Evolutionary conservation across 2,329 filamentous ascomycete species (phyloP).

Genomic region (Trichoderma cornu-damae): DNA sequence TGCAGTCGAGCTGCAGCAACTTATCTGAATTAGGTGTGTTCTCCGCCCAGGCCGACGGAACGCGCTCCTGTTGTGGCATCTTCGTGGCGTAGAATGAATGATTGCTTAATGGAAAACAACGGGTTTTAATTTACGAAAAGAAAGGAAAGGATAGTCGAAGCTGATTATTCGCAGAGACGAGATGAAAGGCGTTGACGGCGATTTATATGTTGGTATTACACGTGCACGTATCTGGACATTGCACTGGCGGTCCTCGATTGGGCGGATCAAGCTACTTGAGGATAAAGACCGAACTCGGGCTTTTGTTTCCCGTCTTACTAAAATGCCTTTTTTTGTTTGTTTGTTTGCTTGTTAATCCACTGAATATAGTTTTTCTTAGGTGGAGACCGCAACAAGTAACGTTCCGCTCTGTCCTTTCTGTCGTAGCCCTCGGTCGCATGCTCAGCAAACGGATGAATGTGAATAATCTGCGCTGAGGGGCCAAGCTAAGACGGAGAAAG

Average conservation of each 20-base stretch:
- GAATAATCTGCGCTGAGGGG: constrained; percentile 9
- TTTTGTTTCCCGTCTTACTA: neutral
- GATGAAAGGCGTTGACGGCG: neutral
- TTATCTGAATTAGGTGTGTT: constrained; percentile 23
- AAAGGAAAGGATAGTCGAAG: neutral
- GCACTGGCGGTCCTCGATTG: neutral
- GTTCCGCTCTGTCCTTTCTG: neutral
- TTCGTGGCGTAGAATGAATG: neutral
- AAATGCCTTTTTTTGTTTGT: neutral
- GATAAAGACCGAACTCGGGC: neutral
- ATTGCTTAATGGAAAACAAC: neutral
- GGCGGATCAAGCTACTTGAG: neutral
- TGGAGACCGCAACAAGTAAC: neutral
- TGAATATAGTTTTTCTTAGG: neutral
- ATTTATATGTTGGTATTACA: constrained; percentile 8
- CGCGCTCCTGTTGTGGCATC: constrained; percentile 30
- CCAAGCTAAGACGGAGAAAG: constrained; percentile 8
- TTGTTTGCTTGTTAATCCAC: too few species aligned
- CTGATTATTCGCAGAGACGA: neutral
- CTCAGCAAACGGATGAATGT: neutral
- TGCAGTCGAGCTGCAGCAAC: constrained; percentile 23
- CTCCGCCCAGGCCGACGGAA: constrained; percentile 28
- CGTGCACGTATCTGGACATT: neutral
- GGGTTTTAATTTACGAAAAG: neutral
- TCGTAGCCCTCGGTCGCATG: neutral